Base-by-base conservation (phyloP, 202 grass and related monocot species). In the Tripidium arundinaceum region DNA sequence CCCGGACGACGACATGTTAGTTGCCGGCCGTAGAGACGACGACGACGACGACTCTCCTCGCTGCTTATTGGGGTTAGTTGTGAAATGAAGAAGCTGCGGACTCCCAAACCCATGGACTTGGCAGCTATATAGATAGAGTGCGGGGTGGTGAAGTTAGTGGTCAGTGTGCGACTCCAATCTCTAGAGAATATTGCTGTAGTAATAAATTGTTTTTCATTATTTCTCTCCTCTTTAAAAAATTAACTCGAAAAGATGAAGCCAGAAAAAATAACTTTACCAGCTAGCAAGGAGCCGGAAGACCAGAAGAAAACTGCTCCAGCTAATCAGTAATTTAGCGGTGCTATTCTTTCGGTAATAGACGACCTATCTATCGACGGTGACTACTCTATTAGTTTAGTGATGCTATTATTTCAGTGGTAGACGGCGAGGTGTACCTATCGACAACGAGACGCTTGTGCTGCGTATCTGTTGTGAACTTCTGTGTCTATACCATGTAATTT, bases 1-100 rank as follows among this genome's bases (percentile, higher is more conserved):
- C 41, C 68, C n/a, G n/a, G n/a, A n/a, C n/a, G n/a, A n/a, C 61
- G 77, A 26, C 85, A 82, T 75, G 52, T 58, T 49, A 11, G 11
- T 14, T 21, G 47, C 33, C 33, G 33, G 33, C 33, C 7, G 14
- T 65, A 37, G 33, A 38, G 13, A 72, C 69, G 43, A 21, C 70
- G 31, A 24, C 19, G 45, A 16, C 43, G n/a, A n/a, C n/a, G n/a
- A n/a, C n/a, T n/a, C n/a, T n/a, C n/a, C n/a, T 52, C 18, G 50
- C 50, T 22, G 19, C 19, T 55, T 55, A 10, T 4, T 55, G 8
- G 7, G 7, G 8, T 21, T 22, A 21, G 6, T 52, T n/a, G 49
- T 52, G 19, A 54, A 54, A 21, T 21, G 18, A 7, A 54, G 19
- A 18, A n/a, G 19, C 19, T 54, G 50, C 18, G 49, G 49, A 52